These are phyloP conservation scores for Chaetomium sp. DNA, from an alignment of 2,329 filamentous ascomycete genomes.

Conservation along the genomic window DNA sequence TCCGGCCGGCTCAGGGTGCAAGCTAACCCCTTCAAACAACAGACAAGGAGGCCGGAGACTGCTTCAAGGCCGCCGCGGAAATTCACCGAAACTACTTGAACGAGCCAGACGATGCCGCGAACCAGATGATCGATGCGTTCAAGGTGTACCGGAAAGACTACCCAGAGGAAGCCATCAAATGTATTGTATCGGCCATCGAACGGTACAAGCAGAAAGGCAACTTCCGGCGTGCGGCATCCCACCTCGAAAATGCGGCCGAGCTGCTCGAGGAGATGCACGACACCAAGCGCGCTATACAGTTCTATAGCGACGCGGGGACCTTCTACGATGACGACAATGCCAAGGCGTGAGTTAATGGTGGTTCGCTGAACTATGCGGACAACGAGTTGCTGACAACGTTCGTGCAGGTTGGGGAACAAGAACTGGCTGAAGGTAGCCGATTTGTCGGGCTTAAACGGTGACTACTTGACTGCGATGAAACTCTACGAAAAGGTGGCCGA, in stretches of 20 bases:
- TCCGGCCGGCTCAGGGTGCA: background rate
- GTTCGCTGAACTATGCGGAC: background rate
- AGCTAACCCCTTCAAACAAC: conserved; percentile 4
- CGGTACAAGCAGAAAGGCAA: conserved; percentile 88
- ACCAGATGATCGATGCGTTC: conserved; percentile 83
- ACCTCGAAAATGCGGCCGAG: conserved; percentile 85
- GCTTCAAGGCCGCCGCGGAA: conserved; percentile 79
- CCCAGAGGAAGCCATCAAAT: conserved; percentile 74
- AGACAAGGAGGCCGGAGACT: conserved; percentile 80
- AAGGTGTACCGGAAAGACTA: conserved; percentile 87
- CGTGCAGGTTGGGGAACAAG: conserved; percentile 75
- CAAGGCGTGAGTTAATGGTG: conserved; percentile 53
- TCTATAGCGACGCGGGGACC: conserved; percentile 76
- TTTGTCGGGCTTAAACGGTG: conserved; percentile 69
- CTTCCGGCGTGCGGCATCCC: conserved; percentile 80
- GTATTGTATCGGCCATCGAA: conserved; percentile 70
- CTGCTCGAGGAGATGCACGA: conserved; percentile 82
- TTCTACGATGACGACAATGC: conserved; percentile 90
- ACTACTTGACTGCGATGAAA: conserved; percentile 78
- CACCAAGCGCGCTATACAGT: conserved; percentile 68
- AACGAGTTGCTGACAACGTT: background rate
- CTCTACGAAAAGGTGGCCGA: conserved; percentile 79
- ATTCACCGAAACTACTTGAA: conserved; percentile 77
- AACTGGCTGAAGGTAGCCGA: conserved; percentile 89
- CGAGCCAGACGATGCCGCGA: conserved; percentile 88